These are phyloP conservation scores for Vanrija sp. DNA, from an alignment of 1,284 basidiomycete genomes.

Conservation along the genomic window DNA sequence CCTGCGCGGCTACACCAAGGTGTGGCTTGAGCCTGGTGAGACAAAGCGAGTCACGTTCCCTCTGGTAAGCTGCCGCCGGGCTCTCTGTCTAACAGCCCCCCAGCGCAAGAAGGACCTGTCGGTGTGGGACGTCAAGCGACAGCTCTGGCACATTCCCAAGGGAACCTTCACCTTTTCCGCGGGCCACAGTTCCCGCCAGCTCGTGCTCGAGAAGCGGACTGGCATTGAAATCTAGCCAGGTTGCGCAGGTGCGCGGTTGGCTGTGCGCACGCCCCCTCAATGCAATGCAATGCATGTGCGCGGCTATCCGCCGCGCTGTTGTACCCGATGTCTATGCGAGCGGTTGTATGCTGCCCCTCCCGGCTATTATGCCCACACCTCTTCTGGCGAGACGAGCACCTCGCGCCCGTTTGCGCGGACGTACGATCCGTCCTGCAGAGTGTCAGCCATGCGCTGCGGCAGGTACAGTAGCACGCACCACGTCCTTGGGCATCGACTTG, in stretches of 20 bases:
- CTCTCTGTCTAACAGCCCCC: neutral
- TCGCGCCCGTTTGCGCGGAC: constrained; percentile 45
- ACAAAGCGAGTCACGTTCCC: constrained; percentile 38
- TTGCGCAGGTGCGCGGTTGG: neutral
- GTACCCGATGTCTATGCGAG: too few species aligned
- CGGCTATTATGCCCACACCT: constrained; percentile 40
- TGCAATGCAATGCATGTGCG: constrained; percentile 1
- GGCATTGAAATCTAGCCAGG: neutral
- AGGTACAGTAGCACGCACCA: constrained; percentile 8
- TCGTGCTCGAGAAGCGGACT: constrained; percentile 18
- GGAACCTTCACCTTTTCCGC: constrained; percentile 42
- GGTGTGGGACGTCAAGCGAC: constrained; percentile 47
- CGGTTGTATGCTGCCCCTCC: too few species aligned
- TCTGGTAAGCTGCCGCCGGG: constrained; percentile 28
- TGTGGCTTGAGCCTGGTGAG: constrained; percentile 38
- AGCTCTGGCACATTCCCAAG: constrained; percentile 45
- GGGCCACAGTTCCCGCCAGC: constrained; percentile 41
- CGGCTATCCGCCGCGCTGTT: too few species aligned
- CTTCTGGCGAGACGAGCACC: constrained; percentile 43
- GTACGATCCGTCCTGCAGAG: constrained; percentile 30
- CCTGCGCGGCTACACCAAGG: constrained; percentile 47
- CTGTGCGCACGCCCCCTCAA: neutral
- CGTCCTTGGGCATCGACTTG: constrained; percentile 47
- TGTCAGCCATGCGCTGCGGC: neutral
- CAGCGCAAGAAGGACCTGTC: constrained; percentile 50